Evolutionary conservation across 805 yeast species (phyloP).

Genomic region (Candida lessepsii): DNA sequence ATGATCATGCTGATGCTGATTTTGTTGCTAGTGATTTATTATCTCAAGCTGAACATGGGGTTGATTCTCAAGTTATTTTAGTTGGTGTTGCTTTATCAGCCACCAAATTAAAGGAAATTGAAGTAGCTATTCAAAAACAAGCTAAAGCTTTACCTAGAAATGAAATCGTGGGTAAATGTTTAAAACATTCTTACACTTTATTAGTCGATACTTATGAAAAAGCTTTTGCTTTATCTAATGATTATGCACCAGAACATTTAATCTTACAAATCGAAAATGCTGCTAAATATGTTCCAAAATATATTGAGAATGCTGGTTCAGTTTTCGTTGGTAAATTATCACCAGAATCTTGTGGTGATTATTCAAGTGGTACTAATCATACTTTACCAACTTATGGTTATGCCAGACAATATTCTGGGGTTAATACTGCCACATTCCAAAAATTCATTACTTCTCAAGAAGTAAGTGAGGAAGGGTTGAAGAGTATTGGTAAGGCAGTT

Average conservation of each 20-base stretch:
- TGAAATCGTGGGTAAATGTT: slow-evolving; percentile 88
- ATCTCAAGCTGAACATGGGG: slow-evolving; percentile 98
- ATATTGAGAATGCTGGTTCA: slow-evolving; percentile 90
- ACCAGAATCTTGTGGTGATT: slow-evolving; percentile 98
- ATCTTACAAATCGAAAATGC: slow-evolving; percentile 89
- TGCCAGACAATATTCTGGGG: slow-evolving; percentile 97
- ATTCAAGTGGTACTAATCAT: slow-evolving; percentile 97
- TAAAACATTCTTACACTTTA: slow-evolving; percentile 85
- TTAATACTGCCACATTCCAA: slow-evolving; percentile 92
- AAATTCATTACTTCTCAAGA: slow-evolving; percentile 94
- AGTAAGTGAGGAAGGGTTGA: slow-evolving; percentile 80
- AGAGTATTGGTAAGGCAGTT: slow-evolving; percentile 91
- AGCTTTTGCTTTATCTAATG: slow-evolving; percentile 84
- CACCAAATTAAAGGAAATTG: slow-evolving; percentile 63
- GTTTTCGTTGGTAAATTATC: slow-evolving; percentile 95
- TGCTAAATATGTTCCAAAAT: slow-evolving; percentile 57
- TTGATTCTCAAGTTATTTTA: slow-evolving; percentile 94
- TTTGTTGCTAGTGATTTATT: slow-evolving; percentile 95
- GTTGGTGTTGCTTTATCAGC: slow-evolving; percentile 73
- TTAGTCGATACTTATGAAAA: slow-evolving; percentile 66
- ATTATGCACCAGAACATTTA: slow-evolving; percentile 97
- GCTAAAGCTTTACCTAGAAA: slow-evolving; percentile 85
- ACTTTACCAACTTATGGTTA: slow-evolving; percentile 98
- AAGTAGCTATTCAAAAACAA: slow-evolving; percentile 80
- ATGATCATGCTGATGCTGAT: slow-evolving; percentile 82